Conservation (phyloP, 768 basidiomycete genomes). For the Termitomyces sp. region DNA sequence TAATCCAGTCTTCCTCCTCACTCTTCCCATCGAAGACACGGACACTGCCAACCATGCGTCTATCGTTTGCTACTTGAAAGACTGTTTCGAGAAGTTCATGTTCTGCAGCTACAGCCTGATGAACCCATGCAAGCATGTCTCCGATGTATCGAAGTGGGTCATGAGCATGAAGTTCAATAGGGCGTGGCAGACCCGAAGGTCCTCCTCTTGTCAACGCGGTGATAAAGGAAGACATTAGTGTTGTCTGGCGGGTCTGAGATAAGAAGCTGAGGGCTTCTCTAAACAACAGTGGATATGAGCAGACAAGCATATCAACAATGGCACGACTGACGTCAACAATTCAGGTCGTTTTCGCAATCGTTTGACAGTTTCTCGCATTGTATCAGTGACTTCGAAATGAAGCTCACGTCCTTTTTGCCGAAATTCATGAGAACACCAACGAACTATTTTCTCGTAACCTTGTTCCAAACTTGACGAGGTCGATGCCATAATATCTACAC, state of each 20-base stretch:
- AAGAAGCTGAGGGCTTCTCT: constrained; percentile 72
- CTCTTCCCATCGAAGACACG: constrained; percentile 41
- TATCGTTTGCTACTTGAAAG: constrained; percentile 63
- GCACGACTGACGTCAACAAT: constrained; percentile 54
- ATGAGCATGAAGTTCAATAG: constrained; percentile 97
- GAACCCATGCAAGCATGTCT: constrained; percentile 98
- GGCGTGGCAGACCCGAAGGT: constrained; percentile 77
- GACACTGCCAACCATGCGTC: constrained; percentile 73
- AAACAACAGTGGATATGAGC: not conserved
- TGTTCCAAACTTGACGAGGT: constrained; percentile 82
- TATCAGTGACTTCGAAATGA: constrained; percentile 59
- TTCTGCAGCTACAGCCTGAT: constrained; percentile 93
- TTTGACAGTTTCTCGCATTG: constrained; percentile 66
- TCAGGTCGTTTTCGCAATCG: constrained; percentile 76
- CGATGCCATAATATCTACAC: constrained; percentile 83
- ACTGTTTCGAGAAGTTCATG: constrained; percentile 88
- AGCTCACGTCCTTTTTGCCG: constrained; percentile 69
- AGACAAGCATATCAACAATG: not conserved
- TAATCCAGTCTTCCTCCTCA: constrained; percentile 76
- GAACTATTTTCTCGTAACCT: constrained; percentile 83
- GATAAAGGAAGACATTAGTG: constrained; percentile 77
- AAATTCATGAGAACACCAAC: constrained; percentile 85
- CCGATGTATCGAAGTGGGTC: constrained; percentile 96
- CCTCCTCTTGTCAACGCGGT: constrained; percentile 86
- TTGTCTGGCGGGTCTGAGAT: constrained; percentile 75